A percentile compares a stretch with the other conserved stretches of the same genome.
phyloP scores from a whole-genome alignment of 768 basidiomycete species.

The Asterophora parasitica region DNA sequence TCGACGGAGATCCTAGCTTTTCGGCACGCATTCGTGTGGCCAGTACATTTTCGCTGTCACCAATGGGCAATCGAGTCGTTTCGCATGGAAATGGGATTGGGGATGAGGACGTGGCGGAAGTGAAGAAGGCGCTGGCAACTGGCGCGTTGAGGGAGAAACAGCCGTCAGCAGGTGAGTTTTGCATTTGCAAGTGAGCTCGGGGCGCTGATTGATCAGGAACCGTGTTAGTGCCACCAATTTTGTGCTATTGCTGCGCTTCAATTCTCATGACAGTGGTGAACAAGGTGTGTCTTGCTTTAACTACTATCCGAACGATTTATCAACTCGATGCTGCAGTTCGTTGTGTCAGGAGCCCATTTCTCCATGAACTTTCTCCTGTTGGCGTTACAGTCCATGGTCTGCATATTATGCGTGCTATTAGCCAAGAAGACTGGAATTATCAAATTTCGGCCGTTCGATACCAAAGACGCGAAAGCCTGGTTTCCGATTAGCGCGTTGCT shows the following conservation, averaged over 20 bases:
- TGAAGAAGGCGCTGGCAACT: constrained; percentile 33
- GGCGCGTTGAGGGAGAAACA: constrained; percentile 25
- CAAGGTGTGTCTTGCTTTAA: constrained; percentile 53
- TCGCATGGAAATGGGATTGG: background rate
- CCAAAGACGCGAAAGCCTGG: constrained; percentile 85
- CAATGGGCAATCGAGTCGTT: constrained; percentile 9
- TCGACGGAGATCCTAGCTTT: background rate
- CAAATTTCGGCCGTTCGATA: constrained; percentile 79
- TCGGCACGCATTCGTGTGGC: background rate
- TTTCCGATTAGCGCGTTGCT: constrained; percentile 91
- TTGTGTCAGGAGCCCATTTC: constrained; percentile 89
- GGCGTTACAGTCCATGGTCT: constrained; percentile 87
- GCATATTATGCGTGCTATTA: constrained; percentile 65
- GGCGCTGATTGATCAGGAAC: background rate
- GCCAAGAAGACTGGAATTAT: constrained; percentile 78
- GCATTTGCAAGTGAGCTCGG: background rate
- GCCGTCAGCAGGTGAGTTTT: constrained; percentile 22
- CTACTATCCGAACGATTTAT: background rate
- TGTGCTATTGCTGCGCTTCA: constrained; percentile 87
- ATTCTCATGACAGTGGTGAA: constrained; percentile 97
- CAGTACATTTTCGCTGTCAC: background rate
- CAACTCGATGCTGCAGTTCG: constrained; percentile 51
- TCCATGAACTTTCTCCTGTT: constrained; percentile 97
- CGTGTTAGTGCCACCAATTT: constrained; percentile 64
- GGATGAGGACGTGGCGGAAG: constrained; percentile 25